Evolutionary conservation across 306 rosid genomes (phyloP), one percentile per base, ranked within the genome.

Genomic region (Vigna reflexopilosa): DNA sequence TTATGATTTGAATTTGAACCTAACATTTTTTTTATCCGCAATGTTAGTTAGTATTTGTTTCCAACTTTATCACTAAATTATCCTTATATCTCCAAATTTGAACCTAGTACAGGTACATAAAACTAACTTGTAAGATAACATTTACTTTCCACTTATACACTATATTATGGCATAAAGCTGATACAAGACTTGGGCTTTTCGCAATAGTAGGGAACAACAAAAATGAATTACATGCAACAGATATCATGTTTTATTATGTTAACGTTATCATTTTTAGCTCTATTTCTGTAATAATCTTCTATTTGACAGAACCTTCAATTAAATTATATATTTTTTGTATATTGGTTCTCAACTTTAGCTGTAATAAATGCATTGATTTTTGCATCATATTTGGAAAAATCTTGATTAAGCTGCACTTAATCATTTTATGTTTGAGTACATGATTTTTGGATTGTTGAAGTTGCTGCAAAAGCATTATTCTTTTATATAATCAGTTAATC

Each of bases 281-380:
- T n/a, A 34, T 65, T 76, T 66, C 45, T 63, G 20, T 30, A 10
- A 45, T 28, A 51, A 52, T 64, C 62, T 19, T 70, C 45, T 62
- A 69, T 59, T 57, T 75, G 61, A 34, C 34, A 49, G 30, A 57
- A 68, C 32, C 26, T 61, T 55, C 51, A 49, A n/a, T 83, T 58
- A 54, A 42, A 51, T 66, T 83, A 36, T 16, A 26, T 50, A 42
- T 17, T 32, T 56, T 73, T 58, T 78, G 32, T 17, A 58, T 38
- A 20, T 42, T 61, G 79, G 50, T 72, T 72, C 38, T 72, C 48
- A 38, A 55, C 32, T 7, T 40, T 40, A 57, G 56, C 26, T 19
- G 62, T 24, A 32, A 59, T 61, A 19, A 17, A 55, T 40, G 22
- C 12, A 10, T 77, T 75, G 57, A 24, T 69, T 36, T 26, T 62